Evolutionary conservation across 371 early-diverging fungal genomes (phyloP).

Genomic region (Mucor mucedo): DNA sequence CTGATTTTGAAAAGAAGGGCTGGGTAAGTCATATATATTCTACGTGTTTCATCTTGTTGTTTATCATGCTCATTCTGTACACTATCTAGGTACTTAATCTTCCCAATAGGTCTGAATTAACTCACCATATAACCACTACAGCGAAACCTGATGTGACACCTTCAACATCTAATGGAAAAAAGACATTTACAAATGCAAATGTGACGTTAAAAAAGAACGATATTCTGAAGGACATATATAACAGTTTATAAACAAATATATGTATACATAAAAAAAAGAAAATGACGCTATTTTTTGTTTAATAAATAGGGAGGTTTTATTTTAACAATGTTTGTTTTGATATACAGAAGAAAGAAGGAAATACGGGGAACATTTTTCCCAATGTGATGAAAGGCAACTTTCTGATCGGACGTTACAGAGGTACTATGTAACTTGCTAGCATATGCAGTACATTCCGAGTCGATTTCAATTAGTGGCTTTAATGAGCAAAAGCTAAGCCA

Average conservation of each 20-base stretch:
- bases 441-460: too few species aligned
- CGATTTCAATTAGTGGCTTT: too few species aligned
- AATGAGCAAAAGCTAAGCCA: too few species aligned
- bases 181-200: conserved; percentile 18
- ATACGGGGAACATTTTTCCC: too few species aligned
- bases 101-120: conserved; percentile 4
- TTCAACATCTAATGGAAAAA: conserved; percentile 13
- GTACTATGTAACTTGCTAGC: too few species aligned
- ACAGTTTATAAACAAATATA: neutral
- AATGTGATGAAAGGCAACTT: too few species aligned
- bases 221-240: conserved; percentile 32
- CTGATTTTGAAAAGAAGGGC: conserved; percentile 50
- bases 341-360: too few species aligned
- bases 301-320: too few species aligned
- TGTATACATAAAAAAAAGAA: neutral
- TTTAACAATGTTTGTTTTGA: too few species aligned
- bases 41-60: neutral
- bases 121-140: neutral
- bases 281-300: neutral
- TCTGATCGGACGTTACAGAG: too few species aligned
- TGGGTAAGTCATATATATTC: conserved; percentile 46
- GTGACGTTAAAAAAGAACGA: conserved; percentile 32
- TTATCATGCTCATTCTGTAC: neutral
- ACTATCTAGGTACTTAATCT: conserved; percentile 11
- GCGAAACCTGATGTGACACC: neutral